phyloP scores from a whole-genome alignment of 176 grass and related monocot genomes.

The Juncus inflexus region DNA sequence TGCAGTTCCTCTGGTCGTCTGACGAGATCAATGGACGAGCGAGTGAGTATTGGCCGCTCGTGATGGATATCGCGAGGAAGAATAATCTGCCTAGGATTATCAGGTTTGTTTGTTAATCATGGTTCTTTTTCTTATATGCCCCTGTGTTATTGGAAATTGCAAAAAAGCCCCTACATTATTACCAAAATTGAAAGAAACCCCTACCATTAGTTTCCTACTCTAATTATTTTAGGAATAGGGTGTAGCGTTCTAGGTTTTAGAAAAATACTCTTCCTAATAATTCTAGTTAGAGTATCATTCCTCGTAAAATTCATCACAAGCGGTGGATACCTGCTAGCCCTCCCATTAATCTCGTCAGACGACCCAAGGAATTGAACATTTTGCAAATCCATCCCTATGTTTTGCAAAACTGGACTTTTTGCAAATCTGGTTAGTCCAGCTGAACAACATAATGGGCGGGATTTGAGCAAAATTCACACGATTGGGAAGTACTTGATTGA shows the following conservation, averaged over 20 bases:
- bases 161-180: too few relatives aligned
- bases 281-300: not conserved
- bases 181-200: too few relatives aligned
- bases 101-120: constrained; percentile 33
- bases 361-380: constrained; percentile 83
- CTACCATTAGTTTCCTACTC: not conserved
- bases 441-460: constrained; percentile 94
- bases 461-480: constrained; percentile 67
- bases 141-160: too few relatives aligned
- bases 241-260: not conserved
- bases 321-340: not conserved
- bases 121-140: not conserved
- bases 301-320: not conserved
- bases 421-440: constrained; percentile 85
- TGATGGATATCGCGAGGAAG: constrained; percentile 78
- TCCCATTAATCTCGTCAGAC: constrained; percentile 40
- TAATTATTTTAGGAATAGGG: not conserved
- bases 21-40: constrained; percentile 73
- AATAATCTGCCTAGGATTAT: constrained; percentile 64
- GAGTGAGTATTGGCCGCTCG: constrained; percentile 75
- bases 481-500: constrained; percentile 80
- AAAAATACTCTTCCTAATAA: not conserved
- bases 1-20: constrained; percentile 82
- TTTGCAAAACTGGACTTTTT: constrained; percentile 42
- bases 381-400: constrained; percentile 55